phyloP scores from a whole-genome alignment of 23 red algal species.

The Cyanidium caldarium region DNA sequence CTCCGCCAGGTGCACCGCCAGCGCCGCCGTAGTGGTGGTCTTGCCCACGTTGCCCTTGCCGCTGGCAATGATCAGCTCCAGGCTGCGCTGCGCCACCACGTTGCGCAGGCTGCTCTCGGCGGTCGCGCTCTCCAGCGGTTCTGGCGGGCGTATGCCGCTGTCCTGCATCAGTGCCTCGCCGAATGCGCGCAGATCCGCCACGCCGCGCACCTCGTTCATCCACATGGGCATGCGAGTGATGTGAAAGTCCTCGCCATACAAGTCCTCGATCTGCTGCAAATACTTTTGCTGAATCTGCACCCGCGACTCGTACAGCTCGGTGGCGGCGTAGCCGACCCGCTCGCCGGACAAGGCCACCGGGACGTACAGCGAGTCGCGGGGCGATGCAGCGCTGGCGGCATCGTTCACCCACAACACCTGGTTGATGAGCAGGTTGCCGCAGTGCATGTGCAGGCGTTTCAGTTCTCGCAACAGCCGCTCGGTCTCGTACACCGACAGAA shows the following conservation, averaged over 20 bases:
- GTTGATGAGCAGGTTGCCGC: conserved; percentile 75
- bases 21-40: conserved; percentile 63
- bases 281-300: conserved; percentile 78
- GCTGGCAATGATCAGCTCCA: conserved; percentile 56
- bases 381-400: not conserved
- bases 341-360: not conserved
- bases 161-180: conserved; percentile 30
- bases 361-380: not conserved
- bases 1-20: conserved; percentile 48
- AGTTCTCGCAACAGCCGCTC: conserved; percentile 87
- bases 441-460: conserved; percentile 51
- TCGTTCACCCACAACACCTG: conserved; percentile 43
- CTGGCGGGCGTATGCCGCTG: conserved; percentile 19
- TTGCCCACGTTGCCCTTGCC: conserved; percentile 87
- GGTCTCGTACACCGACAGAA: conserved; percentile 91
- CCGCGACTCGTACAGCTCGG: conserved; percentile 49
- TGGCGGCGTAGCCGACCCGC: not conserved
- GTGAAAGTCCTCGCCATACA: conserved; percentile 96
- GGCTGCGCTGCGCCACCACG: conserved; percentile 35
- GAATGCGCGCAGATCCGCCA: conserved; percentile 33
- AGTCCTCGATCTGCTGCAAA: conserved; percentile 78
- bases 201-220: conserved; percentile 59
- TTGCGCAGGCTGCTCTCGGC: conserved; percentile 52
- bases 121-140: conserved; percentile 6
- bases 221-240: conserved; percentile 73